Conservation (phyloP, 371 early-diverging fungal genomes). For the Circinella umbellata region DNA sequence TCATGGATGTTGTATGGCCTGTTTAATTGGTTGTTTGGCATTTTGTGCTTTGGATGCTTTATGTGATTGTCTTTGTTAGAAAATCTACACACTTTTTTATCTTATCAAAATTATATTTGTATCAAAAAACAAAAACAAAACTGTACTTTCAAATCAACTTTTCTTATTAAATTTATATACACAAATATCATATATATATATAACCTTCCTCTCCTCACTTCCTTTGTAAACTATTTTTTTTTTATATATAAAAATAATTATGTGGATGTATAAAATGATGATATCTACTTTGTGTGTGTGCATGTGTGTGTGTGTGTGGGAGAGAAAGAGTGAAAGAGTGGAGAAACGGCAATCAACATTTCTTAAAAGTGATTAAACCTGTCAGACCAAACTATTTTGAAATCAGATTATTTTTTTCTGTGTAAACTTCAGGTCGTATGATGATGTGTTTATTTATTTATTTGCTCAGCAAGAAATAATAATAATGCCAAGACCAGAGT, state of each 20-base stretch:
- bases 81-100: neutral
- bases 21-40: conserved; percentile 23
- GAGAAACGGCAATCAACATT: neutral
- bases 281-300: too few species aligned
- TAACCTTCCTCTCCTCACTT: neutral
- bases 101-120: neutral
- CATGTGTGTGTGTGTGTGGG: too few species aligned
- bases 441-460: too few species aligned
- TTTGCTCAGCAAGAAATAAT: too few species aligned
- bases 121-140: too few species aligned
- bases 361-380: neutral
- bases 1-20: conserved; percentile 24
- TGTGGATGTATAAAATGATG: too few species aligned
- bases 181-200: too few species aligned
- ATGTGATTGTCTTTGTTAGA: conserved; percentile 18
- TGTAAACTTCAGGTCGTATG: too few species aligned
- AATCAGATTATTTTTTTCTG: neutral
- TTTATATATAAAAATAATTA: neutral
- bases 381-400: neutral
- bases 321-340: too few species aligned
- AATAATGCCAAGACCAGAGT: too few species aligned
- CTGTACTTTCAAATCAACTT: neutral
- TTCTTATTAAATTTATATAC: neutral
- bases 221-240: neutral
- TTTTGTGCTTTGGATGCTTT: conserved; percentile 24